These are phyloP conservation scores for Pythium brassicae DNA, from an alignment of 352 stramenopile genomes.

Conservation along the genomic window DNA sequence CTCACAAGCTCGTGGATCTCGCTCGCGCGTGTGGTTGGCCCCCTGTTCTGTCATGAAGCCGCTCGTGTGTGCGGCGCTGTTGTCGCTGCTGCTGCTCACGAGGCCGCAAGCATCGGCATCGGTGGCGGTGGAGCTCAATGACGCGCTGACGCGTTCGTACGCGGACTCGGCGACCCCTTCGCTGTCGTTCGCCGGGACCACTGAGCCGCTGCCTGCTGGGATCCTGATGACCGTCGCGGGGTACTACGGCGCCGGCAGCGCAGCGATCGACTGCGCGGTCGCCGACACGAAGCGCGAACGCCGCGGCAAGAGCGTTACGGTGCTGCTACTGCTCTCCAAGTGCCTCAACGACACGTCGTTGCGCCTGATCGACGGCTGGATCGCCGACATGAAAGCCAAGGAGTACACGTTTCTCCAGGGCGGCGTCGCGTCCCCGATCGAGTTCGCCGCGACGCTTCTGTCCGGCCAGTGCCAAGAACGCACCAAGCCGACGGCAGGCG, in stretches of 20 bases:
- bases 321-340: constrained; percentile 64
- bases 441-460: constrained; percentile 17
- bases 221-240: constrained; percentile 9
- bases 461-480: constrained; percentile 31
- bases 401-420: constrained; percentile 12
- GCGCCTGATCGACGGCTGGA: constrained; percentile 38
- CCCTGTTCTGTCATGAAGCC: no score
- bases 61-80: not conserved
- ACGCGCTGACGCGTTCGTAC: constrained; percentile 7
- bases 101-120: not conserved
- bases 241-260: constrained; percentile 10
- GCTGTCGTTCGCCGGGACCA: constrained; percentile 4
- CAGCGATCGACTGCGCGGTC: constrained; percentile 7
- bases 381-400: constrained; percentile 17
- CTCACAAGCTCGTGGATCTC: not conserved
- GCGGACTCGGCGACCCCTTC: not conserved
- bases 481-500: constrained; percentile 18
- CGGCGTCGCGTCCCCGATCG: constrained; percentile 2
- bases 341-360: constrained; percentile 44
- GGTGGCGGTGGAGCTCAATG: constrained; percentile 9
- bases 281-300: constrained; percentile 11
- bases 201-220: constrained; percentile 7
- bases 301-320: constrained; percentile 17
- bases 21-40: not conserved
- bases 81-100: not conserved